Evolutionary conservation across 257 asterid genomes (phyloP).

Genomic region (Forsythia viridissima): DNA sequence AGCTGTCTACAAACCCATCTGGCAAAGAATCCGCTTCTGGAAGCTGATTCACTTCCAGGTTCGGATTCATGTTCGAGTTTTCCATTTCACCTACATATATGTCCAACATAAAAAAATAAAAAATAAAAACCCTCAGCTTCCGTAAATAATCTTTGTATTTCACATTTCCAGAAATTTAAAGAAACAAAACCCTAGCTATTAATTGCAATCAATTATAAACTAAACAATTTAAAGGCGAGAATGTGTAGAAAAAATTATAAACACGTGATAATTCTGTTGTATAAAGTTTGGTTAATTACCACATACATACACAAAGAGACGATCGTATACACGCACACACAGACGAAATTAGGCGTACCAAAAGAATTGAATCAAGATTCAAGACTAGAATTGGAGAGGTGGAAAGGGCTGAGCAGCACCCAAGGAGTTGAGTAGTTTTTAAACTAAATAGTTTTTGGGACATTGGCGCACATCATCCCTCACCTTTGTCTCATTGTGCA

Average conservation of each 20-base stretch:
- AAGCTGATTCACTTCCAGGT: slow-evolving; percentile 65
- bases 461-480: too few relatives aligned
- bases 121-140: neutral
- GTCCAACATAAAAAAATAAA: neutral
- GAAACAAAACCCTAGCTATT: neutral
- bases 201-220: neutral
- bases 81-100: slow-evolving; percentile 56
- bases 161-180: neutral
- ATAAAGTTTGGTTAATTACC: neutral
- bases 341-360: neutral
- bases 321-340: neutral
- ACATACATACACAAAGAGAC: neutral
- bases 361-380: neutral
- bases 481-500: too few relatives aligned
- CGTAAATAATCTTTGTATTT: neutral
- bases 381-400: neutral
- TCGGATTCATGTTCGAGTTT: slow-evolving; percentile 33
- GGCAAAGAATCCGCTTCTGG: slow-evolving; percentile 92
- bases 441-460: too few relatives aligned
- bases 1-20: slow-evolving; percentile 88
- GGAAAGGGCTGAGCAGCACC: neutral
- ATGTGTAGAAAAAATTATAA: neutral
- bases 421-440: neutral
- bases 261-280: neutral
- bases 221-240: neutral